phyloP scores from a whole-genome alignment of 2,329 filamentous ascomycete genomes.

The Aspergillus uvarum region DNA sequence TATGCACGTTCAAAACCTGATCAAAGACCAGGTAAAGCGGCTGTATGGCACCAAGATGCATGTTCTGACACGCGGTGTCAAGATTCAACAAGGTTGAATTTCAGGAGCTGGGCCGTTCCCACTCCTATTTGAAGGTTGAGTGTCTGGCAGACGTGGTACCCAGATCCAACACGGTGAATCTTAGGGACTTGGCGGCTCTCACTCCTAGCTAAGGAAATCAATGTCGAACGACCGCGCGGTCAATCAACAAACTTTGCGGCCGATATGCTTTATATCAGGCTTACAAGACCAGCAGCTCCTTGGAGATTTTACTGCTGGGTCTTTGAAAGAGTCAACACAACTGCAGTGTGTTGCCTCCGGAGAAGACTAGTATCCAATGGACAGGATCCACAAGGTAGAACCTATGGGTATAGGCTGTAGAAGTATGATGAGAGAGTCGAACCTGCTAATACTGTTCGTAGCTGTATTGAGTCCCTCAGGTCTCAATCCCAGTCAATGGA shows the following conservation, averaged over 20 bases:
- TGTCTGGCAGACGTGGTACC: too few relatives aligned
- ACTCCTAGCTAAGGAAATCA: too few relatives aligned
- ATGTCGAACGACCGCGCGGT: too few relatives aligned
- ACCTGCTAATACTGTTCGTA: too few relatives aligned
- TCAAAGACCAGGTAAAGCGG: too few relatives aligned
- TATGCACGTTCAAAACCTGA: not conserved
- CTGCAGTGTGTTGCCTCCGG: slow-evolving; percentile 10
- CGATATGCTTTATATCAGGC: slow-evolving; percentile 12
- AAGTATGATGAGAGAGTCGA: too few relatives aligned
- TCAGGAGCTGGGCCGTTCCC: not conserved
- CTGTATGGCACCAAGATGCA: too few relatives aligned
- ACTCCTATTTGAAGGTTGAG: not conserved
- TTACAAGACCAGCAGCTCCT: not conserved
- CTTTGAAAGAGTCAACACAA: too few relatives aligned
- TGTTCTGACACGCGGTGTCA: not conserved
- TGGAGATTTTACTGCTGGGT: too few relatives aligned
- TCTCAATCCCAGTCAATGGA: slow-evolving; percentile 13
- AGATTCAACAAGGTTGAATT: not conserved
- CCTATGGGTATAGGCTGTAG: not conserved
- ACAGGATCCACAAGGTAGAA: not conserved
- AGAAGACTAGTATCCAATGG: not conserved
- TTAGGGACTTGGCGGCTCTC: too few relatives aligned
- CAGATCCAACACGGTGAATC: too few relatives aligned
- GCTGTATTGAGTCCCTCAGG: not conserved
- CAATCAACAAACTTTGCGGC: slow-evolving; percentile 5